Conservation (phyloP, 768 basidiomycete genomes). For the Kwoniella europaea region DNA sequence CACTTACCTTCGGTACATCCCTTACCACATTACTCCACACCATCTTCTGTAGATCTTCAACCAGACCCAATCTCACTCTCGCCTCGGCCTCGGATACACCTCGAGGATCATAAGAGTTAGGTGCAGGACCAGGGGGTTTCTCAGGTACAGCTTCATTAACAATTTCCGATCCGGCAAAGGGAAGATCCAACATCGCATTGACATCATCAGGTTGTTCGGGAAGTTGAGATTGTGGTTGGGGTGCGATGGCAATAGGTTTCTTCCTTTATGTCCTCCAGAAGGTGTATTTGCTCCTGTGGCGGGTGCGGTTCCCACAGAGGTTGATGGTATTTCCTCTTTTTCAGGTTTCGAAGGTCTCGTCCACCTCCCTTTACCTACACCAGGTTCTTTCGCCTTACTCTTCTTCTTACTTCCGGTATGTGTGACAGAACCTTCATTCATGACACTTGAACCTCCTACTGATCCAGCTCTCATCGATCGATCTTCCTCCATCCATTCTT, state of each 20-base stretch:
- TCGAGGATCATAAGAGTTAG: conserved; percentile 41
- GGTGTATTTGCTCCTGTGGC: background rate
- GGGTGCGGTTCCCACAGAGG: conserved; percentile 3
- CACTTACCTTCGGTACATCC: conserved; percentile 48
- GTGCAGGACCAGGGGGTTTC: conserved; percentile 19
- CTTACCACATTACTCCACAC: conserved; percentile 43
- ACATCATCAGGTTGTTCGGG: conserved; percentile 2
- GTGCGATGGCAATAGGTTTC: conserved; percentile 4
- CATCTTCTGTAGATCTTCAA: conserved; percentile 45
- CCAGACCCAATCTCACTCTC: conserved; percentile 33
- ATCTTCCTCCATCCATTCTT: conserved; percentile 25
- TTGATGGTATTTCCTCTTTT: conserved; percentile 31
- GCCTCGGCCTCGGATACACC: conserved; percentile 44
- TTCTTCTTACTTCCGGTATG: conserved; percentile 9
- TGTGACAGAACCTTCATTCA: conserved; percentile 6
- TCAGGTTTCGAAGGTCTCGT: conserved; percentile 37
- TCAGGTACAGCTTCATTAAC: conserved; percentile 9
- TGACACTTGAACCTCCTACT: conserved; percentile 20
- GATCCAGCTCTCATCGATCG: conserved; percentile 15
- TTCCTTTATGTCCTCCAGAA: background rate
- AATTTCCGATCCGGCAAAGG: conserved; percentile 8
- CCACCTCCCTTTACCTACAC: conserved; percentile 48
- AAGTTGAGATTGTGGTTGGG: conserved; percentile 4
- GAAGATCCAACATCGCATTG: conserved; percentile 17
- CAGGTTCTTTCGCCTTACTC: conserved; percentile 42